Conservation (phyloP, 73 alveolate species). For the Paramecium biaurelia region DNA sequence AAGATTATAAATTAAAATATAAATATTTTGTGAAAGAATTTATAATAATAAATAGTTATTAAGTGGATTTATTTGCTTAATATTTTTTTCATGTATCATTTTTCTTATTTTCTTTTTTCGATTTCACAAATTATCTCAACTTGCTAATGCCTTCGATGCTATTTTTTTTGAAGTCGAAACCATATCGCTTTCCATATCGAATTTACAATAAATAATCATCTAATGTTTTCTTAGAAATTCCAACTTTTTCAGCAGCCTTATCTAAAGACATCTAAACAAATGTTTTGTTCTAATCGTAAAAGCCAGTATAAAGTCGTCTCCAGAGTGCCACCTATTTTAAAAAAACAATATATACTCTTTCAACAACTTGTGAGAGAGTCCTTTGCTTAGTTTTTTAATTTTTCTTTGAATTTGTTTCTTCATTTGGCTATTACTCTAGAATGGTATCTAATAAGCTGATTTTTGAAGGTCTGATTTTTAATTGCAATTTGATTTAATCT, state of each 20-base stretch:
- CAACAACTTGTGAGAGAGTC: conserved; percentile 21
- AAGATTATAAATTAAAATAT: no score
- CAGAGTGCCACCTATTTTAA: conserved; percentile 84
- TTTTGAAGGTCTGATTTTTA: background rate
- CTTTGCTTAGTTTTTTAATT: background rate
- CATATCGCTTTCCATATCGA: conserved; percentile 53
- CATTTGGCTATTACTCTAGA: background rate
- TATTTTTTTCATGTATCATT: background rate
- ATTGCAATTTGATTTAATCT: background rate
- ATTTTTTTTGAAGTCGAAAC: conserved; percentile 20
- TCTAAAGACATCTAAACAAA: conserved; percentile 78
- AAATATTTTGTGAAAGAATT: background rate
- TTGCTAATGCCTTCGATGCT: conserved; percentile 28
- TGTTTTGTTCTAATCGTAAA: conserved; percentile 77
- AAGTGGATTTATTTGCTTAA: background rate
- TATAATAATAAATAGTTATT: background rate
- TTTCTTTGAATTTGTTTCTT: background rate
- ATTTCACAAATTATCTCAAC: conserved; percentile 22
- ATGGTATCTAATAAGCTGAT: background rate
- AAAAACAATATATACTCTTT: background rate
- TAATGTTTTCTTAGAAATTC: conserved; percentile 84
- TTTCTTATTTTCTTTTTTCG: conserved; percentile 17
- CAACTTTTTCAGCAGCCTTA: conserved; percentile 91
- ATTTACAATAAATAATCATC: conserved; percentile 84
- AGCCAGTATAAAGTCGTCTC: conserved; percentile 96